Conservation (phyloP, 805 yeast species). For the Teunomyces gatunensis region DNA sequence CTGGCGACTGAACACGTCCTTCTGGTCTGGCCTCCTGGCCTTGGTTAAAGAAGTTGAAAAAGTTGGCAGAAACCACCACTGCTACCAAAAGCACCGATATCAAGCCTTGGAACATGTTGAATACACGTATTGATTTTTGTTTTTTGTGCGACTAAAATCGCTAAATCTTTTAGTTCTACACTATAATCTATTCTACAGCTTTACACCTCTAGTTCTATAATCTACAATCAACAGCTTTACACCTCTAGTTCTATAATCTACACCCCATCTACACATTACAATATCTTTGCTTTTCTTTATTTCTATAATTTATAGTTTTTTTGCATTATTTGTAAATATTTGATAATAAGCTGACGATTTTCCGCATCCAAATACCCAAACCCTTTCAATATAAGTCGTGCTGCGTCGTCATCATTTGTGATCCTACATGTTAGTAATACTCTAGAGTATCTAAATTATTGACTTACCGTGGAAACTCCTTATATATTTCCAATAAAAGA, state of each 20-base stretch:
- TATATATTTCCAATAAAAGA: background rate
- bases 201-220: too few species aligned
- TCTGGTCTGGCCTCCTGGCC: constrained; percentile 22
- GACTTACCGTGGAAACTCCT: background rate
- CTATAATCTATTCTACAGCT: too few species aligned
- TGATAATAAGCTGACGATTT: background rate
- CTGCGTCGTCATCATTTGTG: background rate
- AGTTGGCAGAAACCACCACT: constrained; percentile 23
- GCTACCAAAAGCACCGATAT: constrained; percentile 8
- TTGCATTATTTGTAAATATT: background rate
- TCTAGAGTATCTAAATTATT: too few species aligned
- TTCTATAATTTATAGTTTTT: background rate
- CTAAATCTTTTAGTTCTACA: too few species aligned
- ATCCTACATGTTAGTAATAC: background rate
- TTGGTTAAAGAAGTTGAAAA: constrained; percentile 34
- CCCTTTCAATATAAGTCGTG: background rate
- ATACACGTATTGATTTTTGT: background rate
- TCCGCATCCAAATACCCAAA: background rate
- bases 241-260: too few species aligned
- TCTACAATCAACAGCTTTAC: too few species aligned
- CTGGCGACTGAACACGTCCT: constrained; percentile 23
- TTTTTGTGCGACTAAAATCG: background rate
- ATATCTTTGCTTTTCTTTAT: background rate
- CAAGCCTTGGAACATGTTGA: constrained; percentile 7
- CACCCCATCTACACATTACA: too few species aligned